A percentile compares a stretch with the other conserved stretches of the same genome.
phyloP scores from a whole-genome alignment of 2,329 filamentous ascomycete genomes.

The Trichoderma gracile region DNA sequence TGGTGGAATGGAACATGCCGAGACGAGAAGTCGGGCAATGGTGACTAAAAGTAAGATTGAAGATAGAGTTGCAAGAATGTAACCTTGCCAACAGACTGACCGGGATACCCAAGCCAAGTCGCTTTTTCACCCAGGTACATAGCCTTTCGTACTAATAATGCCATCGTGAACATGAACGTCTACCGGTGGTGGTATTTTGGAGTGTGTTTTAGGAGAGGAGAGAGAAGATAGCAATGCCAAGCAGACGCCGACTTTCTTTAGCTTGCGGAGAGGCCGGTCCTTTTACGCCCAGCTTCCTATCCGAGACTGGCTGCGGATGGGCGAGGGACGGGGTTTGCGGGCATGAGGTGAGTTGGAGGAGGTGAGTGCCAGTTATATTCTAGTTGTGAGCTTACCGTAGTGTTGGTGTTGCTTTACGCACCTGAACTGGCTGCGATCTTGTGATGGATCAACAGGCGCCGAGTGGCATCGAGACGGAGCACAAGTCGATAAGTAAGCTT shows the following conservation, averaged over 20 bases:
- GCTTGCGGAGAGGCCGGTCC: constrained; percentile 1
- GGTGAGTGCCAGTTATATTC: not conserved
- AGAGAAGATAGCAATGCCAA: not conserved
- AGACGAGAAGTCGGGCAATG: not conserved
- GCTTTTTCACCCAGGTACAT: not conserved
- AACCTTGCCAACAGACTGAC: not conserved
- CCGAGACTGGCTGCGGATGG: constrained; percentile 1
- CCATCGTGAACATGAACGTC: too few relatives aligned
- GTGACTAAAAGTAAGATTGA: constrained; percentile 2
- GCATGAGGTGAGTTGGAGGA: too few relatives aligned
- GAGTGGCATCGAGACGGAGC: too few relatives aligned
- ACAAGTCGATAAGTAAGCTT: too few relatives aligned
- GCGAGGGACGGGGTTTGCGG: not conserved
- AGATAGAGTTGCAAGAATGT: not conserved
- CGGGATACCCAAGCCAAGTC: not conserved
- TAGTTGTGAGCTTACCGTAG: too few relatives aligned
- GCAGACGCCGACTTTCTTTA: not conserved
- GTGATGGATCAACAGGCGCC: too few relatives aligned
- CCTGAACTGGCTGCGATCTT: too few relatives aligned
- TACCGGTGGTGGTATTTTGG: too few relatives aligned
- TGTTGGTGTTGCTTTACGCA: not conserved
- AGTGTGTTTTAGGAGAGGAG: not conserved
- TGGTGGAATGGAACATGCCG: constrained; percentile 2
- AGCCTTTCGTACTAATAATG: not conserved
- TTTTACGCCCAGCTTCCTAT: constrained; percentile 19